Base-by-base conservation (phyloP, 345 rosid genomes). In the Moringa oleifera region DNA sequence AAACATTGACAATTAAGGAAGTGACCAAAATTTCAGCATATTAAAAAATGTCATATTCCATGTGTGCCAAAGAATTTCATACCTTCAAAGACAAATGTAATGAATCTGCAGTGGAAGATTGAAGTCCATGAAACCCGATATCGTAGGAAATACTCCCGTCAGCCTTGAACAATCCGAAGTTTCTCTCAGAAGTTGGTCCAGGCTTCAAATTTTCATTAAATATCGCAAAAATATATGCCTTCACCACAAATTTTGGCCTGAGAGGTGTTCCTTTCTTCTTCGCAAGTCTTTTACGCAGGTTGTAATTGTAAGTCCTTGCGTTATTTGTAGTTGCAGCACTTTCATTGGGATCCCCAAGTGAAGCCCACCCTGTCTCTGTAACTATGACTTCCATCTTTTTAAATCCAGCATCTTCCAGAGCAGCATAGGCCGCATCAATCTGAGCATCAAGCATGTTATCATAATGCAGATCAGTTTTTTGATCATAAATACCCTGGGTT, bases 381-480 rank as follows among this genome's bases (percentile, higher is more conserved):
- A 94, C 77, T 28, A 95, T 80, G 57, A 95, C 91, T 77, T 91
- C 96, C 96, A 89, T 91, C 81, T 83, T 82, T 55, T 65, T 70
- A 63, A 74, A 85, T 25, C 97, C 99, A 56, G 96, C 93, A 69
- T 85, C 81, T 62, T 84, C 80, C 53, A 94, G 56, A 25, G 99
- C 99, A 74, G 84, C 83, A 74, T 94, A 94, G 23, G 99, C 80
- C 0, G 97, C 99, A 78, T 94, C 99, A 24, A 94, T 85, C 79
- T 88, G 96, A 61, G 99, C 99, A 79, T 95, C 99, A 61, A 95
- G 96, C 95, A 95, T 81, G 78, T 95, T 95, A 73, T 95, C 97
- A 49, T 95, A 95, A 61, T 66, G 97, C 55, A 95, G 67, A 61
- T 84, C 64, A 18, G 88, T 87, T 72, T 83, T 82, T 7, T 72